These are phyloP conservation scores for Colletotrichum liaoningense DNA, from an alignment of 2,329 filamentous ascomycete species.

Conservation along the genomic window DNA sequence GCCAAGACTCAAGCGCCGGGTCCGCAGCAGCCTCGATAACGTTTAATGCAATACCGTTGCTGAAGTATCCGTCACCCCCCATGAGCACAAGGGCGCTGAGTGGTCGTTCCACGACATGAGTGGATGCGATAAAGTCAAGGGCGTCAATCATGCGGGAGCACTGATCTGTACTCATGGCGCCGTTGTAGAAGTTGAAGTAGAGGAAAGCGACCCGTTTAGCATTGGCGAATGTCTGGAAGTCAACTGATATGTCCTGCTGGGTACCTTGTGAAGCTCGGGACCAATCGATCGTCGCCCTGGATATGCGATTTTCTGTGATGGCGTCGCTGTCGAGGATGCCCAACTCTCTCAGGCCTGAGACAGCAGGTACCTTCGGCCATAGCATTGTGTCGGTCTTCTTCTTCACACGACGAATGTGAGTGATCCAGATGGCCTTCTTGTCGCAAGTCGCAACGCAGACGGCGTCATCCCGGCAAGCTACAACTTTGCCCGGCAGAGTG, in stretches of 20 bases:
- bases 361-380: constrained; percentile 55
- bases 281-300: constrained; percentile 42
- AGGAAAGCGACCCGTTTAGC: constrained; percentile 47
- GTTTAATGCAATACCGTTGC: constrained; percentile 56
- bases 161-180: constrained; percentile 54
- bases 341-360: constrained; percentile 46
- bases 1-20: constrained; percentile 52
- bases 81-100: constrained; percentile 52
- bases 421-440: constrained; percentile 54
- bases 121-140: constrained; percentile 48
- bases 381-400: constrained; percentile 49
- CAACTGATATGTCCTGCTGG: constrained; percentile 53
- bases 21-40: constrained; percentile 53
- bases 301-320: constrained; percentile 26
- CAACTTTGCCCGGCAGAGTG: constrained; percentile 41
- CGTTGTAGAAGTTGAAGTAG: constrained; percentile 57
- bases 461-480: constrained; percentile 49
- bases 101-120: constrained; percentile 41
- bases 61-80: constrained; percentile 54
- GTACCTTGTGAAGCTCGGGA: constrained; percentile 42
- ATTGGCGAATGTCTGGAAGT: constrained; percentile 44
- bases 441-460: constrained; percentile 52
- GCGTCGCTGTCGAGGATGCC: constrained; percentile 42
- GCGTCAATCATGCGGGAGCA: constrained; percentile 50
- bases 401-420: constrained; percentile 52